Base-by-base conservation (phyloP, 768 basidiomycete genomes). In the Tephrocybe sp. region DNA sequence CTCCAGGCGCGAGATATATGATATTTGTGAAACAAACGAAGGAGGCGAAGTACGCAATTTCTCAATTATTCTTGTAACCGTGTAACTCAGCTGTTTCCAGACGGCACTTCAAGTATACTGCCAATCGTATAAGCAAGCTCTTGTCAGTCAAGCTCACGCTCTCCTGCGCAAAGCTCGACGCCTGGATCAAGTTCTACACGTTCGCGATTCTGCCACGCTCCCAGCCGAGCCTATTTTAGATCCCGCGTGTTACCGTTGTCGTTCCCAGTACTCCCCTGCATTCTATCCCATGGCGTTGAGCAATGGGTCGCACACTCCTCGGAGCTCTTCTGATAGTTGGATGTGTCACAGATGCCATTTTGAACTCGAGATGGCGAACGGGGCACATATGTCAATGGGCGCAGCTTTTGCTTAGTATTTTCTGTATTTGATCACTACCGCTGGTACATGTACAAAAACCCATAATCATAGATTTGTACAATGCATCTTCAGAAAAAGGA, bases 41-140 rank as follows among this genome's bases (percentile, higher is more conserved):
- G 82, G 79, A 15, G 87, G 78, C 44, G 80, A 94, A 82, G 95
- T 94, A 58, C 57, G 80, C 60, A n/a, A 12, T 22, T 18, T 43
- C 22, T 43, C 24, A n/a, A 7, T 16, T 53, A 35, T n/a, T 15
- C 26, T 24, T 35, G 28, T 32, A 39, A 13, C 19, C 24, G 42
- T 44, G 11, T 52, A 47, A 45, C 19, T 57, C 31, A 18, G 31
- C 44, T 24, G 13, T 36, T 16, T 37, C 8, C 56, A 97, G 94
- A 92, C 92, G 9, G 89, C 92, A 0, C 77, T 98, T 16, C 92
- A 97, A 69, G 83, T 90, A 11, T 98, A 90, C 64, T 87, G 86
- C 45, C 80, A 80, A 52, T 77, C 80, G 9, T 95, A 93, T 75
- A 98, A 98, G 66, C 86, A 86, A 59, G 85, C 87, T 6, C 74